Base-by-base conservation (phyloP, 805 yeast species). In the Torulaspora delbrueckii region DNA sequence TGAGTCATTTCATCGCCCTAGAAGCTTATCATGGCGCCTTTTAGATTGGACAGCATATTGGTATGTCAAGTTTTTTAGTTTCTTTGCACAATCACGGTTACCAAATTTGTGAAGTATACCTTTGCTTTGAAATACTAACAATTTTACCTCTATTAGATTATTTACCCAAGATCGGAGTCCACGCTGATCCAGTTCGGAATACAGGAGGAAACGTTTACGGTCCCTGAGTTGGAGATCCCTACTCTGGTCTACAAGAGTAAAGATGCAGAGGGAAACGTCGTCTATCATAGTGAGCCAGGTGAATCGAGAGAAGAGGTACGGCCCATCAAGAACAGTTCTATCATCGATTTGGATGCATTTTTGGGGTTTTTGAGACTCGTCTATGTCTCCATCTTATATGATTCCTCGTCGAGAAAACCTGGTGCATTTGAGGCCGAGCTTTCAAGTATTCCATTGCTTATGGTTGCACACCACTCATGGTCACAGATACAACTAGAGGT, bases 151-250 rank as follows among this genome's bases (percentile, higher is more conserved):
- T 25, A 4, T 18, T 9, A 56, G 70, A 76, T 90, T 24, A 76
- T 90, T 24, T 82, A 87, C 45, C 86, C 95, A 1, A 96, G 96
- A 24, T 84, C 95, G 2, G 71, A 69, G 43, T 69, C 75, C 43
- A 87, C 97, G 0, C 69, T 83, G 43, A 86, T 86, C 24, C 85
- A 84, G 54, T 81, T 86, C 61, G 96, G 96, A 2, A 70, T 90
- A 23, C 72, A 75, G 23, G 95, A 84, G 55, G 67, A 62, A 32
- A 56, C 60, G 1, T 73, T 86, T 50, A 68, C 84, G 7, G 87
- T 93, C 1, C 95, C 97, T 1, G 77, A 81, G 22, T 77, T 76
- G 52, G 78, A 79, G 46, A 71, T 89, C 24, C 95, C 96, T n/a
- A 81, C 96, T 0, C 72, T 72, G 31, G 95, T 91, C 7, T 85